Base-by-base conservation (phyloP, 345 rosid genomes). In the Hibiscus syriacus region DNA sequence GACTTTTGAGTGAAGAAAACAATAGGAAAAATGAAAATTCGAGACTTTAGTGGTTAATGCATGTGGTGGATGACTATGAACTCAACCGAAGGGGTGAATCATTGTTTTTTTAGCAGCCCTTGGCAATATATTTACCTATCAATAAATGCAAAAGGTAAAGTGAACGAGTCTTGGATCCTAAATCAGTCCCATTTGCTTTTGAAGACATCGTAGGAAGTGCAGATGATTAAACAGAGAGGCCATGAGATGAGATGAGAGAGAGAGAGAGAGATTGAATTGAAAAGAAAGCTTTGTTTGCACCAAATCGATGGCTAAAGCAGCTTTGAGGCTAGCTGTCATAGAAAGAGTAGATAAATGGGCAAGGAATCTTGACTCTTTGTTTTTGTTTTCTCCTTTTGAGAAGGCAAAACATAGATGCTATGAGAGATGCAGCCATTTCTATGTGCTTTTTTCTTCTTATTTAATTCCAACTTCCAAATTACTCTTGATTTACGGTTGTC, bases 321-420 rank as follows among this genome's bases (percentile, higher is more conserved):
- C 77, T 32, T 34, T 65, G 77, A 27, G 73, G 53, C 57, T 64
- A 77, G 79, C 74, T 80, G 84, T 82, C 78, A 66, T 74, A 22
- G 73, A 55, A 72, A 67, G 78, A 74, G 80, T 71, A 49, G 73
- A 78, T 67, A 76, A 72, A 41, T 74, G 79, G 81, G 78, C 77
- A 76, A 84, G 85, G 91, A 84, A 86, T 84, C 84, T 86, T 76
- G 82, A 76, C 77, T 68, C 61, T 60, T 65, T 70, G 50, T 50
- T 45, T 29, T 59, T 69, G 67, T 62, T 50, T 48, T 57, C 73
- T 59, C 69, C 60, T 19, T 13, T 8, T 5, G 69, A 27, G 3
- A 23, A 12, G 68, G 58, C 49, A 12, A 27, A 39, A 67, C 53
- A 80, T 79, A 73, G 86, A 80, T 82, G 79, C 84, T 81, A 22